Conservation (phyloP, 2,329 filamentous ascomycete genomes). For the Trichoderma brevicompactum region DNA sequence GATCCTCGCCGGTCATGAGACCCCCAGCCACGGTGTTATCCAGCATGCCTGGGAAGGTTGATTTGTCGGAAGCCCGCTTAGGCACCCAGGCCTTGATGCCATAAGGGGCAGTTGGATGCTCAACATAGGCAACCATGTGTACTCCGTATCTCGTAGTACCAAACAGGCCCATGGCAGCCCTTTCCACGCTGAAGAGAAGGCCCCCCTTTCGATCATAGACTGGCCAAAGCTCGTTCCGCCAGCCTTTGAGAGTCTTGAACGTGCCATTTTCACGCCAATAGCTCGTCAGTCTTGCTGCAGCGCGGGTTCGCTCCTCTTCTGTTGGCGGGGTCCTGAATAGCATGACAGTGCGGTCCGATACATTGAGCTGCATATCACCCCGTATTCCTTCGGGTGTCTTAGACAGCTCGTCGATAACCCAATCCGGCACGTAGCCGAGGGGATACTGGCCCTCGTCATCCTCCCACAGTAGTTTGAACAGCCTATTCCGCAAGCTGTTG, state of each 20-base stretch:
- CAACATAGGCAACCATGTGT: conserved; percentile 77
- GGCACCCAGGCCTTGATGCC: conserved; percentile 85
- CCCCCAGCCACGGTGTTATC: conserved; percentile 90
- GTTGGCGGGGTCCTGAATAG: conserved; percentile 60
- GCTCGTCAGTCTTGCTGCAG: conserved; percentile 59
- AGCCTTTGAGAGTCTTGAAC: conserved; percentile 76
- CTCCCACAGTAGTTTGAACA: conserved; percentile 70
- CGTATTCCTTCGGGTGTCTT: conserved; percentile 55
- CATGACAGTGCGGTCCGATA: conserved; percentile 63
- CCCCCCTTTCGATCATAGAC: conserved; percentile 69
- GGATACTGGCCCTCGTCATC: conserved; percentile 65
- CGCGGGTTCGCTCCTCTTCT: conserved; percentile 64
- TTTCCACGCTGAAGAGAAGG: conserved; percentile 74
- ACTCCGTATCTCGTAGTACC: conserved; percentile 79
- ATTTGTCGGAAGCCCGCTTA: conserved; percentile 73
- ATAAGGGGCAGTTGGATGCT: conserved; percentile 44
- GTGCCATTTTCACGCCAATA: conserved; percentile 71
- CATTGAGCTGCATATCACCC: conserved; percentile 65
- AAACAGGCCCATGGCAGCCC: conserved; percentile 73
- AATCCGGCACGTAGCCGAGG: conserved; percentile 64
- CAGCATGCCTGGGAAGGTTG: conserved; percentile 88
- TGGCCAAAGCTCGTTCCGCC: conserved; percentile 81
- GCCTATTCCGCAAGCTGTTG: conserved; percentile 57
- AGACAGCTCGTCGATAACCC: conserved; percentile 55
- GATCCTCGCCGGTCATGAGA: conserved; percentile 77